Conservation (phyloP, 2,329 filamentous ascomycete species). For the Mycosphaerelloides madeirae region DNA sequence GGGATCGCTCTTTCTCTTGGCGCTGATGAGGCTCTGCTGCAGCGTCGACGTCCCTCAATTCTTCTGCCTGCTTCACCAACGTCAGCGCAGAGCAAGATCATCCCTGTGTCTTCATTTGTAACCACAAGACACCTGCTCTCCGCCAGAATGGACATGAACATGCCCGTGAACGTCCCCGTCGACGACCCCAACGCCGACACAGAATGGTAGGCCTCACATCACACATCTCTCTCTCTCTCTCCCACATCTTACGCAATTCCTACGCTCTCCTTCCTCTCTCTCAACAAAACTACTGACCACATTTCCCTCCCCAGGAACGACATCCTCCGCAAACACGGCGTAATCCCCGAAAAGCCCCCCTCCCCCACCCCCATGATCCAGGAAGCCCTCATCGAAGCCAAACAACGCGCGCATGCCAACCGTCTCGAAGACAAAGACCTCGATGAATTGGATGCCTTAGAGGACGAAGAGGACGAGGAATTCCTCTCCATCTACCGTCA, state of each 20-base stretch:
- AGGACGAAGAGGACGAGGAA: conserved; percentile 90
- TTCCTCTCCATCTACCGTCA: conserved; percentile 84
- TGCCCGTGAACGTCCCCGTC: conserved; percentile 72
- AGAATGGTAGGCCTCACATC: conserved; percentile 65
- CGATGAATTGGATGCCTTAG: conserved; percentile 86
- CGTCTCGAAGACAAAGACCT: conserved; percentile 89
- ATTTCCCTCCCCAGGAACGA: conserved; percentile 76
- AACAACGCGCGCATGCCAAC: conserved; percentile 82
- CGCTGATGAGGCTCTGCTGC: too few species aligned
- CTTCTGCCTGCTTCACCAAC: background rate
- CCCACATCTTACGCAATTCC: background rate
- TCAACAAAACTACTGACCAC: conserved; percentile 15
- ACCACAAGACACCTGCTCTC: background rate
- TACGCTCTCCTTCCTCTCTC: conserved; percentile 1
- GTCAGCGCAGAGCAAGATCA: too few species aligned
- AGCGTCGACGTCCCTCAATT: too few species aligned
- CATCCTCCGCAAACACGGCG: conserved; percentile 90
- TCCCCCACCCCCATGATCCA: conserved; percentile 95
- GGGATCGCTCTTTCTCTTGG: too few species aligned
- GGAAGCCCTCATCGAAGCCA: conserved; percentile 82
- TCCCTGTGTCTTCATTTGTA: background rate
- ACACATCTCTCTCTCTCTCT: background rate
- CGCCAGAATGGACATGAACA: conserved; percentile 26
- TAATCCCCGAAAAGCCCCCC: conserved; percentile 96
- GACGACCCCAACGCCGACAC: conserved; percentile 96